Conservation (phyloP, 1,284 basidiomycete genomes). For the Xanthoconium separans region DNA sequence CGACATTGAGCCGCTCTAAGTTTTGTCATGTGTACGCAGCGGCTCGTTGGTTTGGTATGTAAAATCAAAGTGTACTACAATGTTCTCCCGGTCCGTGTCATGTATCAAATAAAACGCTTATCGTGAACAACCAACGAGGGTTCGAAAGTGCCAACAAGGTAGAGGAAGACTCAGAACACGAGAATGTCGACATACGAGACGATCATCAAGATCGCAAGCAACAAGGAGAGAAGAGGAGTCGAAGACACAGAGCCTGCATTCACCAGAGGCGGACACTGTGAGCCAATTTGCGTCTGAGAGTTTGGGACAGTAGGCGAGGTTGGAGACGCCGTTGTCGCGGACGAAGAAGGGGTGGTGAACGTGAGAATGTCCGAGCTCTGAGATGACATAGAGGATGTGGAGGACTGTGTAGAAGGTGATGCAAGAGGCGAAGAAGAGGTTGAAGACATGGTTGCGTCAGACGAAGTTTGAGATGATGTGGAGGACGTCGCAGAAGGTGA, state of each 20-base stretch:
- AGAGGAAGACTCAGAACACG: constrained; percentile 16
- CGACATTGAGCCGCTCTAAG: constrained; percentile 62
- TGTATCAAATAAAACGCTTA: neutral
- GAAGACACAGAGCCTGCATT: constrained; percentile 1
- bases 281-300: constrained; percentile 21
- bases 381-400: constrained; percentile 1
- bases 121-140: neutral
- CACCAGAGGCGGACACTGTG: constrained; percentile 25
- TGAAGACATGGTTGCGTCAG: neutral
- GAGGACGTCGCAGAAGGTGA: neutral
- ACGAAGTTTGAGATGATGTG: neutral
- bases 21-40: neutral
- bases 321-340: constrained; percentile 4
- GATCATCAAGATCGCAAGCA: constrained; percentile 22
- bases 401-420: neutral
- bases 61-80: neutral
- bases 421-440: neutral
- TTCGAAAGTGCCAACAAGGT: neutral
- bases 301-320: neutral
- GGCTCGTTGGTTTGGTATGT: neutral
- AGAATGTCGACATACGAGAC: constrained; percentile 21
- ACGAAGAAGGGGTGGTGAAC: neutral
- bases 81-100: constrained; percentile 2
- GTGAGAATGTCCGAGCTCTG: neutral
- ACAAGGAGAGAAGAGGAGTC: neutral